These are phyloP conservation scores for Pichia sp. DNA, from an alignment of 1,139 yeast genomes.

Conservation along the genomic window DNA sequence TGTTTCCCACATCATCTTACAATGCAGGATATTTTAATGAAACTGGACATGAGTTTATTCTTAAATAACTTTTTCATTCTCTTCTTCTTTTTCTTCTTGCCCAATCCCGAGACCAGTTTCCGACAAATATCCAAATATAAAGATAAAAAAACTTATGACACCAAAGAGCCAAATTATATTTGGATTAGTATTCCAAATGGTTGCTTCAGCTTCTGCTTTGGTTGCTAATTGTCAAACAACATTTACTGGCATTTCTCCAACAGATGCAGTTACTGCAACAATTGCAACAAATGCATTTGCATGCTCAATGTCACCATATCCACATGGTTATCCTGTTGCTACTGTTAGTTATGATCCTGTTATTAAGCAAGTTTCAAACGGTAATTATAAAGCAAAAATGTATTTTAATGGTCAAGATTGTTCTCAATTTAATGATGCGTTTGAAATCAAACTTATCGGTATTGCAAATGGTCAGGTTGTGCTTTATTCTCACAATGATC, in stretches of 20 bases:
- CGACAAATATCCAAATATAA: background rate
- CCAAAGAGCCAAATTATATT: background rate
- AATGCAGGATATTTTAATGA: no score
- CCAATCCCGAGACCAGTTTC: background rate
- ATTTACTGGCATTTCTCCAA: background rate
- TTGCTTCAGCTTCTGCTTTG: background rate
- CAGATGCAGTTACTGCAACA: background rate
- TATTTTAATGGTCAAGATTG: slow-evolving; percentile 22
- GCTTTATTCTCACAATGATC: slow-evolving; percentile 25
- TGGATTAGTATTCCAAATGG: background rate
- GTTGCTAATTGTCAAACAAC: background rate
- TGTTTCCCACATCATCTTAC: no score
- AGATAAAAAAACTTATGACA: background rate
- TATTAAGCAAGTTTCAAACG: slow-evolving; percentile 20
- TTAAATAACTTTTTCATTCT: no score
- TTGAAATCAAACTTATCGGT: slow-evolving; percentile 29
- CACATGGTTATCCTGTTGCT: slow-evolving; percentile 24
- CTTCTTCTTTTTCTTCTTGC: no score
- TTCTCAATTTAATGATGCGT: slow-evolving; percentile 20
- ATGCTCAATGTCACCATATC: slow-evolving; percentile 5
- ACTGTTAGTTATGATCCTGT: slow-evolving; percentile 18
- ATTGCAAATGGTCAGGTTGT: slow-evolving; percentile 19
- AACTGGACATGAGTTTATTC: no score
- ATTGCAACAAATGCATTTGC: slow-evolving; percentile 1
- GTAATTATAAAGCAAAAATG: slow-evolving; percentile 25